phyloP scores from a whole-genome alignment of 768 basidiomycete species.

The Imleria badia region DNA sequence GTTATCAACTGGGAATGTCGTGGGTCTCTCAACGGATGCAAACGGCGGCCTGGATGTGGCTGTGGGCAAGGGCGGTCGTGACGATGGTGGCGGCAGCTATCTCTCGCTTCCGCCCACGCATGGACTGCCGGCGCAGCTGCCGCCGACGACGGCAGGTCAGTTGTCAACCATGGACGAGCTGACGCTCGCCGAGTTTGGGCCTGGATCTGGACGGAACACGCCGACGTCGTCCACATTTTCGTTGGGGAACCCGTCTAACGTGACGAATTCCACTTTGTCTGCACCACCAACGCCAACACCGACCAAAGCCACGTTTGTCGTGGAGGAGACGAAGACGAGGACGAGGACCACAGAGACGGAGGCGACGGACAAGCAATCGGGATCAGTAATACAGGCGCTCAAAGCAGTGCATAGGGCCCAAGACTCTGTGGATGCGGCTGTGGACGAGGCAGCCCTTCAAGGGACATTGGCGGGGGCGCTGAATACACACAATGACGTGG shows the following conservation, averaged over 20 bases:
- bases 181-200: background rate
- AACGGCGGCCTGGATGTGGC: background rate
- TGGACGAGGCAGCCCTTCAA: conserved; percentile 23
- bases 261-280: background rate
- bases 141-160: background rate
- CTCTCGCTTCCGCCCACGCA: conserved; percentile 8
- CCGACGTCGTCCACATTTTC: background rate
- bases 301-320: conserved; percentile 5
- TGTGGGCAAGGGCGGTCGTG: background rate
- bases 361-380: background rate
- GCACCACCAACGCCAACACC: conserved; percentile 11
- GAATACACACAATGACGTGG: conserved; percentile 16
- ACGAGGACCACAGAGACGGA: background rate
- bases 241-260: background rate
- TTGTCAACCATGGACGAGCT: background rate
- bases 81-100: background rate
- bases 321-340: background rate
- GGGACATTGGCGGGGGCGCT: conserved; percentile 17
- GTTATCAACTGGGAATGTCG: background rate
- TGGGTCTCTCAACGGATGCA: conserved; percentile 5
- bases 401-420: conserved; percentile 21
- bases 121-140: background rate
- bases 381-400: conserved; percentile 3
- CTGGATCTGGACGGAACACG: background rate
- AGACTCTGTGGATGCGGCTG: conserved; percentile 23